Evolutionary conservation across 2,329 filamentous ascomycete genomes (phyloP).

Genomic region (Zymoseptoria pseudotritici): DNA sequence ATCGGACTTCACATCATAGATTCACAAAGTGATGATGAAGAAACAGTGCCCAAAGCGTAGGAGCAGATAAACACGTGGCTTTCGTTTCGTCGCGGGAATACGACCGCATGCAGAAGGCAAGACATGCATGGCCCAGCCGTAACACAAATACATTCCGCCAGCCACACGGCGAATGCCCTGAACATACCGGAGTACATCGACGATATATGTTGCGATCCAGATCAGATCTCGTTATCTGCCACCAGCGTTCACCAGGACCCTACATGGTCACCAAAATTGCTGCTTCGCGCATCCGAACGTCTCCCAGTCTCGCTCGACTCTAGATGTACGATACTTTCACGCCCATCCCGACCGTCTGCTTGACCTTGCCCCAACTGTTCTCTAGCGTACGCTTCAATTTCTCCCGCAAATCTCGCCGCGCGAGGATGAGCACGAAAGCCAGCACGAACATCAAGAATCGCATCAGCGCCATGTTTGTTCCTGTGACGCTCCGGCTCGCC

Average conservation of each 20-base stretch:
- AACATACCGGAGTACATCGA: neutral
- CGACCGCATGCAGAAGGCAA: neutral
- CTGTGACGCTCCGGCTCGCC: constrained; percentile 45
- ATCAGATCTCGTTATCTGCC: neutral
- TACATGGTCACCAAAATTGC: neutral
- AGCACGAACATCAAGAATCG: constrained; percentile 70
- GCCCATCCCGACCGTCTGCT: constrained; percentile 85
- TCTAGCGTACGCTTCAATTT: constrained; percentile 62
- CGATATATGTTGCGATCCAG: neutral
- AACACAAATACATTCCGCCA: neutral
- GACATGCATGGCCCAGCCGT: neutral
- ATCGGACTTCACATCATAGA: too few relatives aligned
- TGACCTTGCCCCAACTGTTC: constrained; percentile 71
- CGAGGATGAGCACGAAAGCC: constrained; percentile 68
- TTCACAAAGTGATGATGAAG: too few relatives aligned
- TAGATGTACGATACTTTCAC: constrained; percentile 95
- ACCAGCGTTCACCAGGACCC: neutral
- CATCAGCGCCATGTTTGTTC: constrained; percentile 47
- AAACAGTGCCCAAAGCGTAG: too few relatives aligned
- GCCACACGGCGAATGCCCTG: neutral
- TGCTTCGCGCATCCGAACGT: neutral
- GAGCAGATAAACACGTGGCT: too few relatives aligned
- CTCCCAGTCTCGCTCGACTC: neutral
- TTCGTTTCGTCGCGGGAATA: too few relatives aligned
- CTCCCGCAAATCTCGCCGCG: constrained; percentile 66